Percentiles rank a stretch among this genome's conserved stretches.
phyloP scores from a whole-genome alignment of 1,284 basidiomycete genomes.

The Ceratobasidium sp. region DNA sequence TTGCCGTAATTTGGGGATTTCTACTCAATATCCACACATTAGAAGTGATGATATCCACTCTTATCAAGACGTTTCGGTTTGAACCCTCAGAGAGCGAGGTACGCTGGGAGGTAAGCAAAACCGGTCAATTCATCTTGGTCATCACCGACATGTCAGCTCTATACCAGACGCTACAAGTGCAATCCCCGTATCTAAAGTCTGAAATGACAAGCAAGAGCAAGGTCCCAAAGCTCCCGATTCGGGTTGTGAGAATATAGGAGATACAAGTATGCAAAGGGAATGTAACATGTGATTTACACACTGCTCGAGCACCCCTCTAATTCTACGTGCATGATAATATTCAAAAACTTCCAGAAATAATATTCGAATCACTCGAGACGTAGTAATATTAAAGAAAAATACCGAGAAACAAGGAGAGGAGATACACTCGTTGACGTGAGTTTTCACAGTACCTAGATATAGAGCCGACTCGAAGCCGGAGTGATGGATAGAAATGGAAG shows the following conservation, averaged over 20 bases:
- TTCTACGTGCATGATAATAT: no score
- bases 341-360: no score
- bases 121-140: background rate
- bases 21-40: background rate
- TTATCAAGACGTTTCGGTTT: slow-evolving; percentile 3
- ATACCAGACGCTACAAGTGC: background rate
- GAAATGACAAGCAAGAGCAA: background rate
- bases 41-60: slow-evolving; percentile 11
- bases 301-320: no score
- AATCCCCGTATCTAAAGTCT: slow-evolving; percentile 15
- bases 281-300: no score
- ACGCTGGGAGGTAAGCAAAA: background rate
- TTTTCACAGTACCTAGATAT: no score
- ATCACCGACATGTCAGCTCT: background rate
- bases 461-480: no score
- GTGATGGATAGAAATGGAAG: no score
- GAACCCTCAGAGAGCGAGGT: background rate
- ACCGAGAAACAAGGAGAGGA: no score
- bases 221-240: slow-evolving; percentile 15
- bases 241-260: background rate
- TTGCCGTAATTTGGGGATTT: background rate
- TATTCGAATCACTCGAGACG: no score
- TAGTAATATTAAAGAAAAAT: no score
- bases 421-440: no score
- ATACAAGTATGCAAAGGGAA: no score